Percentiles rank a stretch among this genome's conserved stretches.
phyloP scores from a whole-genome alignment of 305 asterid species.

The Plantago coronopus region DNA sequence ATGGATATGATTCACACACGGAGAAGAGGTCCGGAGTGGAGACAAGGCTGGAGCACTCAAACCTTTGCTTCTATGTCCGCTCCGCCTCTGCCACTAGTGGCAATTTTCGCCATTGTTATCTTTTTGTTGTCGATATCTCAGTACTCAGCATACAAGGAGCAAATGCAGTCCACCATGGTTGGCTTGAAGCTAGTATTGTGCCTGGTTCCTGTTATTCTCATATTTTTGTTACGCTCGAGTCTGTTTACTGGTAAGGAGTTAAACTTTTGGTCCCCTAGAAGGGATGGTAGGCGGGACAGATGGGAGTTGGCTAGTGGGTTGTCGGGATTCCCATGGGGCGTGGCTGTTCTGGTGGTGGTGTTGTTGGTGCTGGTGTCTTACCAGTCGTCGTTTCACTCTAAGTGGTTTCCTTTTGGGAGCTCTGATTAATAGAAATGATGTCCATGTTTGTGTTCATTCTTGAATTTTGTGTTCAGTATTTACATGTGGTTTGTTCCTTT shows the following conservation, averaged over 20 bases:
- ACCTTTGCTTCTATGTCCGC: conserved; percentile 45
- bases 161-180: conserved; percentile 25
- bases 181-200: conserved; percentile 46
- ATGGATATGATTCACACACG: conserved; percentile 44
- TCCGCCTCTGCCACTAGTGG: conserved; percentile 60
- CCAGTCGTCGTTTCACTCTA: conserved; percentile 50
- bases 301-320: conserved; percentile 23
- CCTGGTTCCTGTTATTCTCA: conserved; percentile 39
- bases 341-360: conserved; percentile 41
- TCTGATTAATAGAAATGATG: conserved; percentile 24
- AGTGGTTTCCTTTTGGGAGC: conserved; percentile 39
- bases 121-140: conserved; percentile 59
- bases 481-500: no score
- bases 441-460: not conserved
- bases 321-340: conserved; percentile 57
- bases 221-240: conserved; percentile 36
- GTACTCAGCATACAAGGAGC: conserved; percentile 43
- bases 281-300: conserved; percentile 20
- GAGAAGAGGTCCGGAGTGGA: conserved; percentile 51
- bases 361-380: conserved; percentile 53
- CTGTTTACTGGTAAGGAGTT: conserved; percentile 23
- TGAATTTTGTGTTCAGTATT: no score
- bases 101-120: conserved; percentile 45
- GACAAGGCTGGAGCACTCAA: conserved; percentile 46
- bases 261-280: conserved; percentile 26